Base-by-base conservation (phyloP, 805 yeast genomes). In the Blastobotrys terrestris region DNA sequence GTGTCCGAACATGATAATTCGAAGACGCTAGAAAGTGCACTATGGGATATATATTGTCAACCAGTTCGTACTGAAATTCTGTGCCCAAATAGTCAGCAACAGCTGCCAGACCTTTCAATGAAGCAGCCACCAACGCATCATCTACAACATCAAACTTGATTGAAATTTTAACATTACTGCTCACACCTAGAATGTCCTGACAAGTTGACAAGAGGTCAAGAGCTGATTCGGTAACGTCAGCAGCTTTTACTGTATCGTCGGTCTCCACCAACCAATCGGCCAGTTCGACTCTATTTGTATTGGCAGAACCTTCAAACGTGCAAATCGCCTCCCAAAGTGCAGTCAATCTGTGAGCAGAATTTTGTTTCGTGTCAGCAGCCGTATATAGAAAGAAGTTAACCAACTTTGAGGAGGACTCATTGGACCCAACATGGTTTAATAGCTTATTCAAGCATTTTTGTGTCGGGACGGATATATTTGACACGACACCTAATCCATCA, bases 41-140 rank as follows among this genome's bases (percentile, higher is more conserved):
- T 0, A 90, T 75, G 0, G 92, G 85, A 59, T 81, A 87, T 5
- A 94, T 65, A 52, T 77, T 75, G 55, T 88, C 95, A 55, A 87
- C 78, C 31, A 92, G 67, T 53, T 85, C 85, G 15, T 72, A 72
- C 42, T 75, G 60, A 60, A 82, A 80, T 1, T 70, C 75, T 0
- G 58, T 50, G 1, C 71, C 71, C 55, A 65, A 35, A 20, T 58
- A 48, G 11, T 52, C 49, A 1, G 65, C 57, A 15, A 56, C 52
- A 0, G 53, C 46, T 14, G 64, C 40, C 18, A 61, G 15, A 7
- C 61, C 60, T 20, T 59, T 53, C 39, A 67, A 53, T 26, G 62
- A 53, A 20, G 52, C 46, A 44, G 55, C 57, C 26, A 55, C 41
- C 14, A 55, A 18, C 20, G 53, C 44, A 21, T 35, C 31, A n/a